Conservation (phyloP, 768 basidiomycete genomes). For the Auricularia sp. region DNA sequence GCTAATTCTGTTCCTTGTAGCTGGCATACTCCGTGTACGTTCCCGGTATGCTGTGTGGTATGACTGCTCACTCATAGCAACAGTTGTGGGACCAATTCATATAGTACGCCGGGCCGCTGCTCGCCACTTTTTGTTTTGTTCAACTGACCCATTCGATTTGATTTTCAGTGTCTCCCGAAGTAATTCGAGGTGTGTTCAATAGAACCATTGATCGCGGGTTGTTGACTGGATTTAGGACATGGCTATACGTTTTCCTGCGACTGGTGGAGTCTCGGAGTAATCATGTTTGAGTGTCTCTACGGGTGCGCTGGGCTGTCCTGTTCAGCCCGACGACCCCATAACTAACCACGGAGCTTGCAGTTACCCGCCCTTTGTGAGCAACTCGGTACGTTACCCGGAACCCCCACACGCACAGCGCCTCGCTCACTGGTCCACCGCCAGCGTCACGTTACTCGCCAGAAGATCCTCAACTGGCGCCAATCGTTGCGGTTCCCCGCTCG, state of each 20-base stretch:
- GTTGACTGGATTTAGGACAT: slow-evolving; percentile 30
- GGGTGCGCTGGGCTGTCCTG: slow-evolving; percentile 34
- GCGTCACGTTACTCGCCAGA: slow-evolving; percentile 92
- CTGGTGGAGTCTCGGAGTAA: slow-evolving; percentile 97
- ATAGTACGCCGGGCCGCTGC: slow-evolving; percentile 39
- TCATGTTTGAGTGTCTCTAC: slow-evolving; percentile 92
- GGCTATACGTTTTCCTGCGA: slow-evolving; percentile 93
- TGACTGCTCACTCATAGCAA: slow-evolving; percentile 16
- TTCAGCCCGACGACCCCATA: not conserved
- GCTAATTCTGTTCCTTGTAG: slow-evolving; percentile 25
- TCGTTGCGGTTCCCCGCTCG: slow-evolving; percentile 77
- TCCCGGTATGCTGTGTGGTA: not conserved
- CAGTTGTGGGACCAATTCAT: slow-evolving; percentile 79
- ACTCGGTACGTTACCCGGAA: slow-evolving; percentile 49
- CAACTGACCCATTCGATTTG: not conserved
- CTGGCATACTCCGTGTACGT: slow-evolving; percentile 82
- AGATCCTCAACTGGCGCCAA: slow-evolving; percentile 93
- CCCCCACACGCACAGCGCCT: not conserved
- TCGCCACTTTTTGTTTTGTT: slow-evolving; percentile 11
- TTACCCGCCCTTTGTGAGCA: slow-evolving; percentile 93
- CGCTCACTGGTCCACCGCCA: slow-evolving; percentile 20
- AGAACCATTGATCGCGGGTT: no score
- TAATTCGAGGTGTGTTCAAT: slow-evolving; percentile 47
- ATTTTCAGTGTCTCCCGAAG: slow-evolving; percentile 74
- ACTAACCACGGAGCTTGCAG: slow-evolving; percentile 26